Evolutionary conservation across 768 basidiomycete genomes (phyloP).

Genomic region (Dictyophora rubrovolvata): DNA sequence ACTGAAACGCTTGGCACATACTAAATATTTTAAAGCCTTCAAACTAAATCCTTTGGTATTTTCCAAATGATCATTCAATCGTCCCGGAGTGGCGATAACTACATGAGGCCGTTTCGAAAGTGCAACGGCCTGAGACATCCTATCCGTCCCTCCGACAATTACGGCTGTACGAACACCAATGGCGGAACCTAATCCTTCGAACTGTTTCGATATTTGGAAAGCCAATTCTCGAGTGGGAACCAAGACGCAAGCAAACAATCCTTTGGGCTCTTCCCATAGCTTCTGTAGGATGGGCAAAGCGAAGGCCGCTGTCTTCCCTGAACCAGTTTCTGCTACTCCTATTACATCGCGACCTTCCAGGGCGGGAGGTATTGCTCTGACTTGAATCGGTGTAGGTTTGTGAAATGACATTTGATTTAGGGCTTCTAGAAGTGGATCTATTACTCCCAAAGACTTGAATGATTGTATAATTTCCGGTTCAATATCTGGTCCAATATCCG

Average conservation of each 20-base stretch:
- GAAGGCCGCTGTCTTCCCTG: slow-evolving; percentile 97
- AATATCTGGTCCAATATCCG: slow-evolving; percentile 61
- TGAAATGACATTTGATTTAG: slow-evolving; percentile 75
- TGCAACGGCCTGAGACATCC: slow-evolving; percentile 81
- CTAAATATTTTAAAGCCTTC: slow-evolving; percentile 77
- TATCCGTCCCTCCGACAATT: slow-evolving; percentile 93
- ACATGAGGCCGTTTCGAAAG: slow-evolving; percentile 92
- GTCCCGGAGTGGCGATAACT: slow-evolving; percentile 90
- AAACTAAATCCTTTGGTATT: slow-evolving; percentile 96
- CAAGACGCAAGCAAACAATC: slow-evolving; percentile 85
- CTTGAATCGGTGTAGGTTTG: slow-evolving; percentile 85
- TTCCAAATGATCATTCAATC: slow-evolving; percentile 87
- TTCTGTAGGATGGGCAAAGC: slow-evolving; percentile 93
- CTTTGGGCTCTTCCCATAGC: slow-evolving; percentile 91
- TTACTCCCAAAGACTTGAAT: slow-evolving; percentile 81
- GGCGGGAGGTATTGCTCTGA: slow-evolving; percentile 75
- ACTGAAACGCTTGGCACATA: slow-evolving; percentile 27
- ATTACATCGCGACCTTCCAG: slow-evolving; percentile 92
- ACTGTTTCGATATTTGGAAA: slow-evolving; percentile 96
- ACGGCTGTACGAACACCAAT: slow-evolving; percentile 90
- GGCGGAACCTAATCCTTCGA: slow-evolving; percentile 80
- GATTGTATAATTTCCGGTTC: slow-evolving; percentile 35
- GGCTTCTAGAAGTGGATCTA: slow-evolving; percentile 80
- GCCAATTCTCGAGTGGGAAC: slow-evolving; percentile 98
- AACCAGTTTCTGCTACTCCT: slow-evolving; percentile 95